These are phyloP conservation scores for Naumovozyma baii DNA, from an alignment of 805 yeast genomes.

Conservation along the genomic window DNA sequence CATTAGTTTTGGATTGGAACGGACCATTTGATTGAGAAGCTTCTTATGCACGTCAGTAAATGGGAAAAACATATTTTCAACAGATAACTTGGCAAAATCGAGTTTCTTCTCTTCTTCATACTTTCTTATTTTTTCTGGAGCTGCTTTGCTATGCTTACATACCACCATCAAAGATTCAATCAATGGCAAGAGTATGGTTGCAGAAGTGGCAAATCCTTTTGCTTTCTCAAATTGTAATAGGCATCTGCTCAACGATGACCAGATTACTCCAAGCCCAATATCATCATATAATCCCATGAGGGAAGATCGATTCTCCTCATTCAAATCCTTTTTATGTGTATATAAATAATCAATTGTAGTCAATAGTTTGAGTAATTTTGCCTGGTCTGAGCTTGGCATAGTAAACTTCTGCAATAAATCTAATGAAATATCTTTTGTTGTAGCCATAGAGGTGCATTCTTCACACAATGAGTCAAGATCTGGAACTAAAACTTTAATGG, in stretches of 20 bases:
- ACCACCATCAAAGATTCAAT: slow-evolving; percentile 93
- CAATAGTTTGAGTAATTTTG: slow-evolving; percentile 72
- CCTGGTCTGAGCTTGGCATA: slow-evolving; percentile 74
- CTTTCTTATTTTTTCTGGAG: slow-evolving; percentile 44
- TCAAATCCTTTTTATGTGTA: slow-evolving; percentile 32
- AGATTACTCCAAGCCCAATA: slow-evolving; percentile 64
- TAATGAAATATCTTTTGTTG: slow-evolving; percentile 40
- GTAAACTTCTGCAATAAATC: slow-evolving; percentile 59
- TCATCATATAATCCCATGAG: slow-evolving; percentile 54
- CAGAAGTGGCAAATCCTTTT: slow-evolving; percentile 48
- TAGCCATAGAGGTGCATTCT: slow-evolving; percentile 34
- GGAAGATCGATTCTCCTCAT: slow-evolving; percentile 31
- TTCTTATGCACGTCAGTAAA: slow-evolving; percentile 85
- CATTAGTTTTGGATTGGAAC: slow-evolving; percentile 85
- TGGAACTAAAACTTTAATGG: slow-evolving; percentile 44
- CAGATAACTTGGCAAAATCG: slow-evolving; percentile 65
- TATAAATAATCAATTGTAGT: slow-evolving; percentile 82
- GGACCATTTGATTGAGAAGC: slow-evolving; percentile 81
- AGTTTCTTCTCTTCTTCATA: slow-evolving; percentile 49
- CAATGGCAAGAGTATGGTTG: slow-evolving; percentile 73
- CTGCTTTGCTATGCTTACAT: slow-evolving; percentile 61
- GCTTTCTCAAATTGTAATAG: slow-evolving; percentile 53
- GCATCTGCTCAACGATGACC: slow-evolving; percentile 78
- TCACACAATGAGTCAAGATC: slow-evolving; percentile 45
- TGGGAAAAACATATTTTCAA: slow-evolving; percentile 68